Base-by-base conservation (phyloP, 345 rosid species). In the Linum lewisii region DNA sequence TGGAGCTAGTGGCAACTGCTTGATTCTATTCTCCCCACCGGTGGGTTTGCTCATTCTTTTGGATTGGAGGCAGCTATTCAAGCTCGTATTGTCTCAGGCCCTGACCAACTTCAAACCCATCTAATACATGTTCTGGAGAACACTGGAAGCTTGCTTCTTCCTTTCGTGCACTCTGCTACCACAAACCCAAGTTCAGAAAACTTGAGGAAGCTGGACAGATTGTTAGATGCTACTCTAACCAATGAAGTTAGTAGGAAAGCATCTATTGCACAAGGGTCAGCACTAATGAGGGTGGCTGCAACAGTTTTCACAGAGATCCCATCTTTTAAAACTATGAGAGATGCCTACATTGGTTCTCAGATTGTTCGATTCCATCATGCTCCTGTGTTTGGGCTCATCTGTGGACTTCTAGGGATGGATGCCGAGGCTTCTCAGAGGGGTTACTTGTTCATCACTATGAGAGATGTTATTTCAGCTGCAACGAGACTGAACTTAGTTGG, bases 1-100 rank as follows among this genome's bases (percentile, higher is more conserved):
- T 91, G 98, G 98, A 88, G 96, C 62, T 78, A 85, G 60, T 88
- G 98, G 96, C 98, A 91, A 57, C 66, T 91, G 67, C 73, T 91
- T 0, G 96, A 88, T 75, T 91, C 98, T 18, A 77, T 85, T 69
- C 95, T 91, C 51, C 98, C 96, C 2, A 88, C 96, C 0, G 90
- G 98, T 8, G 98, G 95, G 0, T 91, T 91, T 65, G 98, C 96
- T 44, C 96, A 91, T 67, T 91, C 95, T 0, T 78, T 77, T 52
- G 96, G 98, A 66, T 83, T 91, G 1, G 96, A 91, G 80, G 88
- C 95, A 23, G 91, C 92, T n/a, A 64, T 86, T 50, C 96, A 86
- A 64, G 78, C 95, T 1, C 82, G 78, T 2, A 49, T 82, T 3
- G 52, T 88, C 55, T 66, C 76, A 21, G 34, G 70, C 63, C 80